Evolutionary conservation across 176 grass and related monocot genomes (phyloP), one percentile per base, ranked within the genome.

Genomic region (Oryza meyeriana): DNA sequence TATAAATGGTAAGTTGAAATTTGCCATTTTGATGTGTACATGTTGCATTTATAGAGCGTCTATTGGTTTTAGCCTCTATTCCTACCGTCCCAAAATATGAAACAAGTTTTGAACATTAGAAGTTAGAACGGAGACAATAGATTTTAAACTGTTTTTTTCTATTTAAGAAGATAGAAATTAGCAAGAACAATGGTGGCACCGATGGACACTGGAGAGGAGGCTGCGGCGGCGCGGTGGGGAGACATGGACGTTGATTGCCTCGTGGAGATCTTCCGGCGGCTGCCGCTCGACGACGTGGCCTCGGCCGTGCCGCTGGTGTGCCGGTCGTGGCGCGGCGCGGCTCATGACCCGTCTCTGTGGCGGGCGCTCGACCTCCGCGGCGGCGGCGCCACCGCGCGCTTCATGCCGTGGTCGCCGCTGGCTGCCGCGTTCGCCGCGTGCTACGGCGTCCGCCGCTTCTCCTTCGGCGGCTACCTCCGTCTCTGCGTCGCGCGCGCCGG

Each of bases 381-480:
- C 5, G 58, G 84, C 70, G 69, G 62, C 12, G 42, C 50, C 45
- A 9, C 66, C 65, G 12, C 48, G 17, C 85, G 88, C 40, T 88
- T 92, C 86, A 88, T 88, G 90, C 90, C 90, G 22, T 92, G 77
- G 82, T 78, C 86, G 58, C 72, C 63, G 12, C 88, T 92, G 42
- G 69, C 22, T 2, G 40, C 64, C 55, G 71, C 42, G 22, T 88
- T 85, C 76, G 38, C 66, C 45, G 5, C 7, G n/a, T 41, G 38
- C 22, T 85, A 73, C 31, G 44, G 64, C 52, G 40, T 83, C 66
- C 34, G 50, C 13, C 35, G 64, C 83, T 84, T 91, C 82, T 61
- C 85, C 85, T 88, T 89, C 77, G 69, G 77, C 4, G 77, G 87
- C 44, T 89, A 82, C 84, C 76, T 89, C 35, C 81, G 75, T 50